These are phyloP conservation scores for Postia placenta DNA, from an alignment of 768 basidiomycete genomes.

Conservation along the genomic window DNA sequence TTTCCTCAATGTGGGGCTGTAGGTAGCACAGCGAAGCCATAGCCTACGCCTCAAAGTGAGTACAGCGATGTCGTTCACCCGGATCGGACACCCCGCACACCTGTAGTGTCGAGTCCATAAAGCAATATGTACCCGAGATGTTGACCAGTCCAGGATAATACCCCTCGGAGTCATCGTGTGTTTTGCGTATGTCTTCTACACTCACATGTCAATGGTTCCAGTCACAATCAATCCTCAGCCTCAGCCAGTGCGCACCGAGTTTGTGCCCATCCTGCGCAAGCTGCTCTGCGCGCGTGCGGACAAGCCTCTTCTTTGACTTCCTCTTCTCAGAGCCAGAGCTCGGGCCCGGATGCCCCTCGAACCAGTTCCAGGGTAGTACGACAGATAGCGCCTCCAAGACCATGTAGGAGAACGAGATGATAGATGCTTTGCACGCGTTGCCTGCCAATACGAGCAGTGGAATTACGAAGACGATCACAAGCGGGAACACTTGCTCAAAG, in stretches of 20 bases:
- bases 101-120: slow-evolving; percentile 96
- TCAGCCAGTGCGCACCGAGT: neutral
- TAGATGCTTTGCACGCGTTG: slow-evolving; percentile 20
- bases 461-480: slow-evolving; percentile 44
- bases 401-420: slow-evolving; percentile 32
- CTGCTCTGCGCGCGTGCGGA: slow-evolving; percentile 53
- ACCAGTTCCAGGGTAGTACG: slow-evolving; percentile 62
- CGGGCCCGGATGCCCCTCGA: slow-evolving; percentile 16
- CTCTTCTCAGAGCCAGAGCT: slow-evolving; percentile 21
- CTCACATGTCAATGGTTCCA: neutral
- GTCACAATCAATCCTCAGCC: too few species aligned
- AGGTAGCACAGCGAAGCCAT: slow-evolving; percentile 83
- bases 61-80: neutral
- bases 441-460: slow-evolving; percentile 29
- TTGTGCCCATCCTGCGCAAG: slow-evolving; percentile 27
- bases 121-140: slow-evolving; percentile 93
- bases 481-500: slow-evolving; percentile 53
- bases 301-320: slow-evolving; percentile 43
- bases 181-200: slow-evolving; percentile 2
- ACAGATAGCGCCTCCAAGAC: slow-evolving; percentile 54
- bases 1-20: slow-evolving; percentile 69
- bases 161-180: slow-evolving; percentile 28
- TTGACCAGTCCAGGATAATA: slow-evolving; percentile 92
- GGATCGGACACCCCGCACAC: slow-evolving; percentile 28
- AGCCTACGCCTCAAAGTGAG: slow-evolving; percentile 44